Conservation (phyloP, 495 filamentous ascomycete species). For the Hypoxylon cercidicola region DNA sequence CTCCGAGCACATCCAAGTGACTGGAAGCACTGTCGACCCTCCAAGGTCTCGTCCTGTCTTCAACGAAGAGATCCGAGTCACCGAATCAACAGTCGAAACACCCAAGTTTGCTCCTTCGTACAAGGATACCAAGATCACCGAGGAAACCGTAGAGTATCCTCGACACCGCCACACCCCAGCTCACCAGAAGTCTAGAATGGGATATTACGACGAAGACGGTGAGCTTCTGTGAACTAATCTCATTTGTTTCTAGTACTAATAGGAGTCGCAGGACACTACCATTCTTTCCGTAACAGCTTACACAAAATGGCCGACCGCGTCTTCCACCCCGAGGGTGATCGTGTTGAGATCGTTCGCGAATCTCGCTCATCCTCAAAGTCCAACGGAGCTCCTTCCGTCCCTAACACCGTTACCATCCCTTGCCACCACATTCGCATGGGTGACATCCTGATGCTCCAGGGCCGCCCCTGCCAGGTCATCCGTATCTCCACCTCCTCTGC, state of each 20-base stretch:
- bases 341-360: constrained; percentile 65
- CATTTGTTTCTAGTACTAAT: constrained; percentile 29
- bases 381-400: constrained; percentile 54
- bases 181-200: constrained; percentile 77
- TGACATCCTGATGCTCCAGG: constrained; percentile 98
- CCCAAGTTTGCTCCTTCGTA: constrained; percentile 53
- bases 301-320: constrained; percentile 85
- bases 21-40: constrained; percentile 50
- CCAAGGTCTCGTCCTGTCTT: constrained; percentile 37
- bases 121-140: constrained; percentile 47
- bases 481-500: constrained; percentile 97
- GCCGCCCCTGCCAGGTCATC: constrained; percentile 99
- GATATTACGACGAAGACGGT: constrained; percentile 97
- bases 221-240: constrained; percentile 38
- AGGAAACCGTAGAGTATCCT: constrained; percentile 57
- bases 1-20: constrained; percentile 48
- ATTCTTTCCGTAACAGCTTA: constrained; percentile 89
- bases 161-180: constrained; percentile 47
- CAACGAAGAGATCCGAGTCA: constrained; percentile 46
- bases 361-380: constrained; percentile 40
- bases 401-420: constrained; percentile 96
- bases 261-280: constrained; percentile 74
- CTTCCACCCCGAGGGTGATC: constrained; percentile 72
- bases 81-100: constrained; percentile 64
- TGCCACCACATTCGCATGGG: constrained; percentile 99